phyloP scores from a whole-genome alignment of 225 moss, liverwort and hornwort genomes.

The Thuidium tamariscinum region DNA sequence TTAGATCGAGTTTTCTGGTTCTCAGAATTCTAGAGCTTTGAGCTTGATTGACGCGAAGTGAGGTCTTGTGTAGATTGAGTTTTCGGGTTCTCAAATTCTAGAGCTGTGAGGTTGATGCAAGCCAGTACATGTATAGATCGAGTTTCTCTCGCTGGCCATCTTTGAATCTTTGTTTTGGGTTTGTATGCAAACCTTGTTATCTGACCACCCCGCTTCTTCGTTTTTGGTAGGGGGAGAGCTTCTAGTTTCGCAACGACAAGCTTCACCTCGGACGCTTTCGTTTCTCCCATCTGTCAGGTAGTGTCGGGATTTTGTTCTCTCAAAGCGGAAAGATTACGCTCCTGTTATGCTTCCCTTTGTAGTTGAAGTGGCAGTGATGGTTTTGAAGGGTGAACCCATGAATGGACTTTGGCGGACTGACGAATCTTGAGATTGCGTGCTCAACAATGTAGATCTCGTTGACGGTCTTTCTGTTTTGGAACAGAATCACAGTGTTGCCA shows the following conservation, averaged over 20 bases:
- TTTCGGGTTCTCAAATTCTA: no score
- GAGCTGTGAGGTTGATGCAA: neutral
- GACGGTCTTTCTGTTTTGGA: neutral
- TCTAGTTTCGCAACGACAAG: neutral
- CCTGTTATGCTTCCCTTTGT: slow-evolving; percentile 4
- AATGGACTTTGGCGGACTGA: neutral
- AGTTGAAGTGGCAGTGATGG: slow-evolving; percentile 5
- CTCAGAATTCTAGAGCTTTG: neutral
- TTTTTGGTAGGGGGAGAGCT: neutral
- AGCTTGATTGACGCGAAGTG: neutral
- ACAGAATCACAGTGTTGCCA: neutral
- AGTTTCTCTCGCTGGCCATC: neutral
- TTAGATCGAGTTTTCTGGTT: neutral
- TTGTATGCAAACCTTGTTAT: neutral
- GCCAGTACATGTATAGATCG: neutral
- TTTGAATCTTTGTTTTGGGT: neutral
- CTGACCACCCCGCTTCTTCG: neutral
- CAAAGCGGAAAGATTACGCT: neutral
- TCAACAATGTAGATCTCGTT: neutral
- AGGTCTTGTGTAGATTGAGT: neutral
- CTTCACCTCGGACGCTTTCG: neutral
- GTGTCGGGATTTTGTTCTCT: neutral
- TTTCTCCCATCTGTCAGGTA: neutral
- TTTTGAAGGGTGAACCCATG: neutral
- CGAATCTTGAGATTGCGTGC: neutral